Conservation (phyloP, 2,329 filamentous ascomycete species). For the Penicillium janthinellum region DNA sequence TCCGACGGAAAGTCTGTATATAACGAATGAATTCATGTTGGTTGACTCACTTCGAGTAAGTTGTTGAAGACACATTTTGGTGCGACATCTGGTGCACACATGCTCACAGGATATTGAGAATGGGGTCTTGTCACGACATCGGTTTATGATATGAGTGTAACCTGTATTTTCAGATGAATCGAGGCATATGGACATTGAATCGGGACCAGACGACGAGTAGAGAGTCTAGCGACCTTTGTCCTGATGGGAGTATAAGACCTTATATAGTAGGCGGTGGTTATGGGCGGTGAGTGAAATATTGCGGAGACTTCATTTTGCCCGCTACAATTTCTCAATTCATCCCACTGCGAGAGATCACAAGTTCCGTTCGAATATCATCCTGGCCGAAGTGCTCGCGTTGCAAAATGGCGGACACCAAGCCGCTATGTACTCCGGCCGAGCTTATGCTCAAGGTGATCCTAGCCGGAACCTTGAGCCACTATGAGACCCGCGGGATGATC, state of each 20-base stretch:
- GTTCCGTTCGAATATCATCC: background rate
- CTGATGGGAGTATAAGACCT: background rate
- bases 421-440: conserved; percentile 49
- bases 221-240: background rate
- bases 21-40: background rate
- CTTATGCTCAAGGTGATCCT: conserved; percentile 52
- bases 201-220: background rate
- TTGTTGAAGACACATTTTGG: background rate
- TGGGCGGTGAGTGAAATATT: conserved; percentile 6
- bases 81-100: background rate
- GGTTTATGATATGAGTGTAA: too few relatives aligned
- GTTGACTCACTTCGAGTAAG: background rate
- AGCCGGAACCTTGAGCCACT: conserved; percentile 57
- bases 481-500: conserved; percentile 62
- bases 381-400: conserved; percentile 10
- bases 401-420: conserved; percentile 40
- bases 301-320: conserved; percentile 8
- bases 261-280: conserved; percentile 6
- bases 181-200: background rate
- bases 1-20: conserved; percentile 16
- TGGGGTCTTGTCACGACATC: too few relatives aligned
- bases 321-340: conserved; percentile 14
- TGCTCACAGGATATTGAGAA: background rate
- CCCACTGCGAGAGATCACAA: conserved; percentile 12
- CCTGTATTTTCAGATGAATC: background rate